Evolutionary conservation across 2,329 filamentous ascomycete genomes (phyloP).

Genomic region (Hymenoscyphus scutula): DNA sequence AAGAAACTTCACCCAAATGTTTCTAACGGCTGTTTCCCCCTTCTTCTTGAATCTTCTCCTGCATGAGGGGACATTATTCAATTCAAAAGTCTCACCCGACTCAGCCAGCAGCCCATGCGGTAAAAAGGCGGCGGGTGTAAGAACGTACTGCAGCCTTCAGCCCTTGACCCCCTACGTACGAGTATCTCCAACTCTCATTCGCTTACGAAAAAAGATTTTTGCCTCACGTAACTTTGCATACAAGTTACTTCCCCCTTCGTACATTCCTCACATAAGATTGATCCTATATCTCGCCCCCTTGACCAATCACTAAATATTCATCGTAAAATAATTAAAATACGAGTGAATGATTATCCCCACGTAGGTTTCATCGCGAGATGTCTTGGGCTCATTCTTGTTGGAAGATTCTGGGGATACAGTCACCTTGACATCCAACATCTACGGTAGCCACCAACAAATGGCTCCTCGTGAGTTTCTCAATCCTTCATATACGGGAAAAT

Average conservation of each 20-base stretch:
- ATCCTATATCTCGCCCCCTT: not conserved
- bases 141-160: not conserved
- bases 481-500: too few species aligned
- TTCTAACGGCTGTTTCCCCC: not conserved
- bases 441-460: not conserved
- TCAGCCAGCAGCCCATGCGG: not conserved
- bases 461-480: too few species aligned
- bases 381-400: not conserved
- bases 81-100: not conserved
- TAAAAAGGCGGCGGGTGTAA: too few species aligned
- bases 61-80: not conserved
- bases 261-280: constrained; percentile 11
- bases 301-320: not conserved
- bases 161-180: not conserved
- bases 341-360: not conserved
- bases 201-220: not conserved
- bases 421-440: not conserved
- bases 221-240: too few species aligned
- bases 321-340: not conserved
- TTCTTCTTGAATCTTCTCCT: too few species aligned
- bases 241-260: too few species aligned
- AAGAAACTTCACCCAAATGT: not conserved
- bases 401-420: not conserved
- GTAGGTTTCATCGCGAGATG: not conserved
- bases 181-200: too few species aligned